A percentile compares a stretch with the other conserved stretches of the same genome.
Conservation (phyloP, 768 basidiomycete genomes). For the Amanita pseudoporphyria region DNA sequence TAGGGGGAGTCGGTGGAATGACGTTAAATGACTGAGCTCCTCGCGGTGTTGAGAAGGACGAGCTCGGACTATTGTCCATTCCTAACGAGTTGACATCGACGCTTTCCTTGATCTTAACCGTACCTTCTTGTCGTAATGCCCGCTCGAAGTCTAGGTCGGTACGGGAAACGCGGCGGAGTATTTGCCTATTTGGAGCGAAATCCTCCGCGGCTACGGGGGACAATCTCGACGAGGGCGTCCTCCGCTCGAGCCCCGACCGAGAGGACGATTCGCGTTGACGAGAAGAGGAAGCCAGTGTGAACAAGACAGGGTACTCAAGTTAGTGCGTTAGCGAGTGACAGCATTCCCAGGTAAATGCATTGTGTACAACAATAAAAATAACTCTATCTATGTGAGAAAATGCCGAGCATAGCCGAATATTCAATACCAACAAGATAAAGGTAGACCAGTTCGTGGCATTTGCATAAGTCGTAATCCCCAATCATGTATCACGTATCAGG, state of each 20-base stretch:
- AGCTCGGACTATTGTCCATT: constrained; percentile 32
- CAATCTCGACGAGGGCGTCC: constrained; percentile 27
- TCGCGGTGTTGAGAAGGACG: constrained; percentile 29
- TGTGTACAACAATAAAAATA: constrained; percentile 8
- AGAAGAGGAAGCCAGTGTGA: constrained; percentile 55
- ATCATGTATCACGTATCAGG: constrained; percentile 22
- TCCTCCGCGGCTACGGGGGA: constrained; percentile 40
- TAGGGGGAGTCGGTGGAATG: constrained; percentile 62
- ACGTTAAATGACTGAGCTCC: constrained; percentile 54
- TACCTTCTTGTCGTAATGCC: constrained; percentile 56
- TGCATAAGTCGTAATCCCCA: neutral
- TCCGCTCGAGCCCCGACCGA: constrained; percentile 17
- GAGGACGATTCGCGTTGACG: constrained; percentile 44
- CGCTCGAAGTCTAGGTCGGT: constrained; percentile 79
- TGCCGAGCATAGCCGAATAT: neutral
- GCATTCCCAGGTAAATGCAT: neutral
- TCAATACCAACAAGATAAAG: neutral
- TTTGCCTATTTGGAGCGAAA: constrained; percentile 22
- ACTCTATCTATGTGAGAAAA: constrained; percentile 4
- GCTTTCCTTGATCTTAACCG: constrained; percentile 61
- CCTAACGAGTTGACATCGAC: constrained; percentile 63
- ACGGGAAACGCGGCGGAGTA: constrained; percentile 53
- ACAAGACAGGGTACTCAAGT: constrained; percentile 10
- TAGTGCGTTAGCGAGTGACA: neutral
- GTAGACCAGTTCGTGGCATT: neutral